Conservation (phyloP, 2,329 filamentous ascomycete genomes). For the Hymenoscyphus linearis region DNA sequence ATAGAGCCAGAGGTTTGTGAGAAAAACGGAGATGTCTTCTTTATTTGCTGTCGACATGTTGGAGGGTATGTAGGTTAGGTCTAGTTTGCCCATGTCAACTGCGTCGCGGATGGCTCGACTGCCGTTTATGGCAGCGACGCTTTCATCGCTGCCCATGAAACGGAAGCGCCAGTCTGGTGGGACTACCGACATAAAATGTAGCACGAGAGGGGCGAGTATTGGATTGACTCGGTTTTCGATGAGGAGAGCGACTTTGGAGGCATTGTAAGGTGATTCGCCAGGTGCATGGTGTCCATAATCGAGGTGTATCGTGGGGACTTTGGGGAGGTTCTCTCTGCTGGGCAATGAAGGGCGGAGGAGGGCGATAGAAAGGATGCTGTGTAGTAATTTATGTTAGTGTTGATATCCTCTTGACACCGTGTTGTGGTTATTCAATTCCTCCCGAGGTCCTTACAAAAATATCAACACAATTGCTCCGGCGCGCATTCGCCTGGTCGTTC, state of each 20-base stretch:
- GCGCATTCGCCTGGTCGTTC: slow-evolving; percentile 29
- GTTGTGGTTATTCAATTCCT: no score
- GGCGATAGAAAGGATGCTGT: slow-evolving; percentile 21
- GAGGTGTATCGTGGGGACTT: slow-evolving; percentile 21
- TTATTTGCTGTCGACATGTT: slow-evolving; percentile 46
- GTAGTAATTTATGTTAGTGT: not conserved
- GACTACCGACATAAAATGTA: slow-evolving; percentile 52
- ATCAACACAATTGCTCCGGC: slow-evolving; percentile 22
- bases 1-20: slow-evolving; percentile 49
- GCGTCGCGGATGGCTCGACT: slow-evolving; percentile 40
- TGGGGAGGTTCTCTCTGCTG: slow-evolving; percentile 14
- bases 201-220: slow-evolving; percentile 46
- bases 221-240: slow-evolving; percentile 48
- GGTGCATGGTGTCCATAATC: slow-evolving; percentile 15
- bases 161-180: slow-evolving; percentile 53
- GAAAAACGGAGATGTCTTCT: slow-evolving; percentile 48
- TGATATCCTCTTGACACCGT: no score
- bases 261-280: slow-evolving; percentile 20
- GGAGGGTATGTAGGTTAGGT: slow-evolving; percentile 45
- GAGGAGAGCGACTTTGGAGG: slow-evolving; percentile 43
- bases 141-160: slow-evolving; percentile 48
- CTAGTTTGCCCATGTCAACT: slow-evolving; percentile 38
- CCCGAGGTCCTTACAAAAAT: slow-evolving; percentile 28
- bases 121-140: slow-evolving; percentile 40
- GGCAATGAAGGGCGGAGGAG: slow-evolving; percentile 24